phyloP scores from a whole-genome alignment of 1,284 basidiomycete species.

The Cystodermella granulosa region DNA sequence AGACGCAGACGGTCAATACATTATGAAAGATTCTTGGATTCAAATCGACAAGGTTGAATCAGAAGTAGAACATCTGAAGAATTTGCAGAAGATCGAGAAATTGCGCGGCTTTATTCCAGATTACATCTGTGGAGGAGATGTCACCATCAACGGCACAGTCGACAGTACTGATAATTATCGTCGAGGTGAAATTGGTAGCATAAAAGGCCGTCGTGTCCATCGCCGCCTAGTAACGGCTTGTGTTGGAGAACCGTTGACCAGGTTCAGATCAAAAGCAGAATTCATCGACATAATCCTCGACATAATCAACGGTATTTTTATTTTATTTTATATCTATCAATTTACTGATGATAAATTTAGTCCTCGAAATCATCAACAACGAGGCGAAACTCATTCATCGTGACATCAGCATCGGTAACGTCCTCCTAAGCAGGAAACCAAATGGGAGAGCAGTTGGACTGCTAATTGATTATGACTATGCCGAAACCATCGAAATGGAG shows the following conservation, averaged over 20 bases:
- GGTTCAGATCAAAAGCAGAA: not conserved
- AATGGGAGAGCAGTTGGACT: constrained; percentile 10
- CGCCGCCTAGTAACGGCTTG: not conserved
- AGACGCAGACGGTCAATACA: not conserved
- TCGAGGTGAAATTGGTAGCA: not conserved
- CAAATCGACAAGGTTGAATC: not conserved
- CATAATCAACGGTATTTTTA: not conserved
- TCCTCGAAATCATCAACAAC: not conserved
- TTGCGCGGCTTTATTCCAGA: not conserved
- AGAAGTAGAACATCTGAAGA: not conserved
- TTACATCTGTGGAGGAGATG: not conserved
- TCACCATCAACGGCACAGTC: not conserved
- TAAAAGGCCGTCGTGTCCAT: not conserved
- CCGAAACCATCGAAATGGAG: constrained; percentile 2
- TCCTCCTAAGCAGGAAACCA: constrained; percentile 10
- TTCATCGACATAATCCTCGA: not conserved
- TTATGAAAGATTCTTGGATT: not conserved
- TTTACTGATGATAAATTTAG: not conserved
- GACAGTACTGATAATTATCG: not conserved
- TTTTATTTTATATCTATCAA: not conserved
- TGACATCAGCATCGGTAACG: constrained; percentile 17
- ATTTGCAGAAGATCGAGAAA: not conserved
- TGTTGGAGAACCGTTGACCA: not conserved
- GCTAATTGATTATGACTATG: constrained; percentile 17
- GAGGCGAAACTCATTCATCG: constrained; percentile 12